Conservation (phyloP, 805 yeast species). For the Metschnikowia arizonensis region DNA sequence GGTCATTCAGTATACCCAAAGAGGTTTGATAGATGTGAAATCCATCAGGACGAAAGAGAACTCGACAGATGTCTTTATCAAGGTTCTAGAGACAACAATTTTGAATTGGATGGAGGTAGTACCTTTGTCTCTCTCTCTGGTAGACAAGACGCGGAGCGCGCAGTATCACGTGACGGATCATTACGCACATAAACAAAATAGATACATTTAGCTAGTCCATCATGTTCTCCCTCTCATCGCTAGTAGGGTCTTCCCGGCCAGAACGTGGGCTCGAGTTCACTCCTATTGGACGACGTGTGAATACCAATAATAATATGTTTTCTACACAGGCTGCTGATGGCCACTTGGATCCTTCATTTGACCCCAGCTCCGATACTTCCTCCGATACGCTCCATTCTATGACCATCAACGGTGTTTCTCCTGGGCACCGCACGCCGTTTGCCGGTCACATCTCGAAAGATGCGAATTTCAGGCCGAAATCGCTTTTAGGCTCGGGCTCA, state of each 20-base stretch:
- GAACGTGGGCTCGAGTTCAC: slow-evolving; percentile 22
- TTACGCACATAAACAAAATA: slow-evolving; percentile 5
- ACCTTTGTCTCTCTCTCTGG: no score
- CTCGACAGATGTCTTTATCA: no score
- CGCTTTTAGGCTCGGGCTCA: slow-evolving; percentile 10
- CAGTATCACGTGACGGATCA: no score
- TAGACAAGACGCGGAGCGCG: no score
- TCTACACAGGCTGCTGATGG: background rate
- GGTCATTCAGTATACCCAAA: no score
- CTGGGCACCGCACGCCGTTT: slow-evolving; percentile 3
- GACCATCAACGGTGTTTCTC: background rate
- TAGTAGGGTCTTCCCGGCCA: slow-evolving; percentile 18
- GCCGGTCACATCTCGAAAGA: slow-evolving; percentile 5
- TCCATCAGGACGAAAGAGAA: no score
- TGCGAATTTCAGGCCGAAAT: background rate
- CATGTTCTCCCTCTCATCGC: slow-evolving; percentile 19
- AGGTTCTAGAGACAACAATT: no score
- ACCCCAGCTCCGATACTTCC: slow-evolving; percentile 9
- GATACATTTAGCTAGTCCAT: background rate
- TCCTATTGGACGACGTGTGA: slow-evolving; percentile 23
- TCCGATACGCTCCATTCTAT: slow-evolving; percentile 7
- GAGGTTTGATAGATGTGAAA: no score
- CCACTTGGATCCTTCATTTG: slow-evolving; percentile 13
- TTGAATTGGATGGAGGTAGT: no score
- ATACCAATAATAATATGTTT: background rate